Conservation (phyloP, 176 grass and related monocot genomes). For the Panicum miliaceum region DNA sequence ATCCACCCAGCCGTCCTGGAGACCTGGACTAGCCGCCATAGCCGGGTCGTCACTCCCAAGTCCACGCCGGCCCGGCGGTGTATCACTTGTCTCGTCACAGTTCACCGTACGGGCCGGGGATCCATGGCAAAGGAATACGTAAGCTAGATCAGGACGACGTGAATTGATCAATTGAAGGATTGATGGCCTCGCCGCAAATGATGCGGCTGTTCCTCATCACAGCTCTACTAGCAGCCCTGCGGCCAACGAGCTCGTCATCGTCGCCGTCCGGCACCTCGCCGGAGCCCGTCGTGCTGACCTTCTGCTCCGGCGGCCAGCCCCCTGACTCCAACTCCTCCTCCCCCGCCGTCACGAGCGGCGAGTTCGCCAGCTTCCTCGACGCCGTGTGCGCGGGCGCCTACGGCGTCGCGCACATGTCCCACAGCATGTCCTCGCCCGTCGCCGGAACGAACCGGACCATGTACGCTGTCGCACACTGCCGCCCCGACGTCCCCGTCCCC, state of each 20-base stretch:
- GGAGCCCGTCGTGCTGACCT: neutral
- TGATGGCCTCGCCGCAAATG: neutral
- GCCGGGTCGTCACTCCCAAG: no score
- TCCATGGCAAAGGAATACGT: no score
- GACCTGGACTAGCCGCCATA: no score
- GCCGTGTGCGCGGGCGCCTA: neutral
- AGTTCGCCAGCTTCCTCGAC: neutral
- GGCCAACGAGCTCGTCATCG: neutral
- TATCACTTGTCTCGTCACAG: no score
- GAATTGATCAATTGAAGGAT: no score
- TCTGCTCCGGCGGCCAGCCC: constrained; percentile 9
- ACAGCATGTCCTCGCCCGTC: neutral
- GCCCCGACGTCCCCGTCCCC: neutral
- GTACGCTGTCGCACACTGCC: constrained; percentile 30
- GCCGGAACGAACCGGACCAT: neutral
- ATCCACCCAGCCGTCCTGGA: no score
- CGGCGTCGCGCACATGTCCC: neutral
- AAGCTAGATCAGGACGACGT: no score
- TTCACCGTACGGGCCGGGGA: no score
- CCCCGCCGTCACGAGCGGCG: neutral
- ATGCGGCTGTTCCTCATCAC: neutral
- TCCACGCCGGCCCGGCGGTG: no score
- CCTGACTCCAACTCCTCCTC: neutral
- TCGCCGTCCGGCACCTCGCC: no score
- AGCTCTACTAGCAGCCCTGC: neutral